Evolutionary conservation across 1,284 basidiomycete genomes (phyloP), one percentile per base, ranked within the genome.

Genomic region (Cutaneotrichosporon mucoides): DNA sequence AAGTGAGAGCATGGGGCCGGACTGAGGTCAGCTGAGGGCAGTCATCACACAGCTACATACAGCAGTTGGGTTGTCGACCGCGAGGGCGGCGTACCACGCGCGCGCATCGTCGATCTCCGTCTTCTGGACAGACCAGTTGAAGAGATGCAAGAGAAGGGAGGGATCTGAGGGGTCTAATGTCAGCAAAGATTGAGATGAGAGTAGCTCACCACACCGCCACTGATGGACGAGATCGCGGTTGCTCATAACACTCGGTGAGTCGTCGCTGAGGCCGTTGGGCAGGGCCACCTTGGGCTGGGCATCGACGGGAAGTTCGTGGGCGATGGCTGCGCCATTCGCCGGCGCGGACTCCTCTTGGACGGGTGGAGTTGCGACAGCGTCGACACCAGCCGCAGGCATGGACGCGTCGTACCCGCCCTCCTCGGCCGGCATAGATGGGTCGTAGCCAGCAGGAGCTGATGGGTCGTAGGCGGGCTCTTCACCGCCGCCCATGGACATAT

Each of bases 91-190:
- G 57, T 75, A 77, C 77, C 77, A 79, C 0, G 68, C 71, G 55
- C 78, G 61, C 0, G 76, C 78, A 57, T 78, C 76, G 11, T 42
- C 57, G 9, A 77, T 67, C 56, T 79, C 79, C 12, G 71, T 70
- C 49, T 76, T 76, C 33, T 71, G 65, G n/a, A 78, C 67, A 2
- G 72, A 70, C 66, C 73, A 76, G 57, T 79, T 75, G 67, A 81
- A 79, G 11, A 80, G 71, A n/a, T 77, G 74, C 9, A 79, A 66
- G 0, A 70, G 5, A 6, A 68, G 48, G n/a, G 64, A 42, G 3
- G 68, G 36, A 15, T 73, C 66, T 5, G 56, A 59, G 0, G 70
- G 69, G 44, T 76, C 75, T 76, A 55, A 10, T 1, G 54, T 58
- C 1, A 11, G 1, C 3, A 40, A 35, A 6, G 10, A 3, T 6